Conservation (phyloP, 1,139 yeast species). For the Scheffersomyces insectosa region DNA sequence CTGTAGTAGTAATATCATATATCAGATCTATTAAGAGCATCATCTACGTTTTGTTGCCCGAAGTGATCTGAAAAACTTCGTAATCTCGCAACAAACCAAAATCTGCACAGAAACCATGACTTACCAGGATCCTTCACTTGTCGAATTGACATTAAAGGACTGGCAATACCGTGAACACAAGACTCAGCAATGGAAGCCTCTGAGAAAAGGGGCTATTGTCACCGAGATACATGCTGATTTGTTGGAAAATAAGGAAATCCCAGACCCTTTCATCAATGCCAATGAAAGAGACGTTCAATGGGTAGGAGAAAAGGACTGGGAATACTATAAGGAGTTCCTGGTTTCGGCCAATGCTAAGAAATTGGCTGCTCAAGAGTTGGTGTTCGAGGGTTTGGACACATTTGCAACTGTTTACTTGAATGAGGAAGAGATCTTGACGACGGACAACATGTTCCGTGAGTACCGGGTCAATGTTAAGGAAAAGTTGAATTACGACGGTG, state of each 20-base stretch:
- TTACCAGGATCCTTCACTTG: background rate
- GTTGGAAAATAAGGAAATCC: slow-evolving; percentile 27
- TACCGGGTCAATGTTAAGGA: slow-evolving; percentile 11
- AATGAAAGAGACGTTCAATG: slow-evolving; percentile 46
- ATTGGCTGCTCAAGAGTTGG: slow-evolving; percentile 21
- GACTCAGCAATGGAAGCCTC: background rate
- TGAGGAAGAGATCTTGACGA: slow-evolving; percentile 25
- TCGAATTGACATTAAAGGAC: background rate
- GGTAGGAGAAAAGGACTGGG: slow-evolving; percentile 48
- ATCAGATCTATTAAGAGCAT: too few relatives aligned
- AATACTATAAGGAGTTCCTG: slow-evolving; percentile 24
- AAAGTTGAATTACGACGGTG: slow-evolving; percentile 6
- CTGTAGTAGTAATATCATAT: too few relatives aligned
- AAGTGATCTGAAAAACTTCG: too few relatives aligned
- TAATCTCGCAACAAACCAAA: too few relatives aligned
- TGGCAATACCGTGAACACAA: background rate
- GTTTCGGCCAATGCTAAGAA: background rate
- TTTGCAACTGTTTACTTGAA: slow-evolving; percentile 40
- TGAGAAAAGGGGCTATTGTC: background rate
- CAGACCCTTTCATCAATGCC: slow-evolving; percentile 43
- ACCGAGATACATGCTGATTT: slow-evolving; percentile 1
- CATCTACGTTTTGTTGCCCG: too few relatives aligned
- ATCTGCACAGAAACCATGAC: background rate
- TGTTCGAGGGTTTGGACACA: slow-evolving; percentile 49
- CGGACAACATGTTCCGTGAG: slow-evolving; percentile 41